Percentiles rank a stretch among this genome's conserved stretches.
Conservation (phyloP, 179 eudicot genomes). For the Amaranthus tricolor region DNA sequence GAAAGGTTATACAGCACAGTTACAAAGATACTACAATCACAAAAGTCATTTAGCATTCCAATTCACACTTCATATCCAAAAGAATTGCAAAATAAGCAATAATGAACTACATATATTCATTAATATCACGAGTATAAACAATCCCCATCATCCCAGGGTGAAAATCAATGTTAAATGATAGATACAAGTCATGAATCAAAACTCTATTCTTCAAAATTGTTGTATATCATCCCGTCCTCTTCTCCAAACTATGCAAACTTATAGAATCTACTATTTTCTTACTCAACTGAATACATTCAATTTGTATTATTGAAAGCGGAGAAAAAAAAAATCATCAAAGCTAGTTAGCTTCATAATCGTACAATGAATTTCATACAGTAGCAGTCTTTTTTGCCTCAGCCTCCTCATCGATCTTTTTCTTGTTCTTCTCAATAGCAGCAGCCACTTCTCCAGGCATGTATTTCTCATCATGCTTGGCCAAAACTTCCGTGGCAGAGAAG, state of each 20-base stretch:
- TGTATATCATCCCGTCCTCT: slow-evolving; percentile 5
- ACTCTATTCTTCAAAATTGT: slow-evolving; percentile 27
- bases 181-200: slow-evolving; percentile 21
- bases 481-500: slow-evolving; percentile 76
- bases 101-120: slow-evolving; percentile 23
- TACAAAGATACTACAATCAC: not conserved
- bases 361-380: slow-evolving; percentile 16
- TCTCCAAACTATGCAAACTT: slow-evolving; percentile 7
- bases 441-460: slow-evolving; percentile 97
- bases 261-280: slow-evolving; percentile 22
- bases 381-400: slow-evolving; percentile 37
- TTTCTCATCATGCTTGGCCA: slow-evolving; percentile 98
- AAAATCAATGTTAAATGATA: slow-evolving; percentile 17
- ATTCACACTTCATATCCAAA: not conserved
- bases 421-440: slow-evolving; percentile 78
- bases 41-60: too few relatives aligned
- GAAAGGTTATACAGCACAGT: not conserved
- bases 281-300: slow-evolving; percentile 14
- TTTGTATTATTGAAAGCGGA: slow-evolving; percentile 18
- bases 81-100: not conserved
- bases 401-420: slow-evolving; percentile 56
- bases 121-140: slow-evolving; percentile 14
- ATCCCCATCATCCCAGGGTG: slow-evolving; percentile 20
- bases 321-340: slow-evolving; percentile 3
- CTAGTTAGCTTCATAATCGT: slow-evolving; percentile 26